Evolutionary conservation across 345 rosid species (phyloP).

Genomic region (Microthlaspi erraticum): DNA sequence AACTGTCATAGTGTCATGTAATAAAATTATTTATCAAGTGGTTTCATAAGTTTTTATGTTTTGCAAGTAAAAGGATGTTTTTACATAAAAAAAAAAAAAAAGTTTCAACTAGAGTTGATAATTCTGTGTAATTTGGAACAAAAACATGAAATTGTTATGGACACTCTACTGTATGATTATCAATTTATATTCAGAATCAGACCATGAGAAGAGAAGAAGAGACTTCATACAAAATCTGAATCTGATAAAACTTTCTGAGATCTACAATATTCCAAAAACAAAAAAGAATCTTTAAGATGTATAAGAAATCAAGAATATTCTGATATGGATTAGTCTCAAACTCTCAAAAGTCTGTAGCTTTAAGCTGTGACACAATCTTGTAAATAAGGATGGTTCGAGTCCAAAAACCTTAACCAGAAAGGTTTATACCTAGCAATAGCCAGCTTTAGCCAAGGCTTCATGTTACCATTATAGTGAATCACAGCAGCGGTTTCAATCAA

Average conservation of each 20-base stretch:
- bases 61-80: background rate
- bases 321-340: constrained; percentile 37
- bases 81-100: background rate
- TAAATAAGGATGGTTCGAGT: constrained; percentile 75
- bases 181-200: constrained; percentile 19
- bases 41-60: background rate
- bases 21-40: background rate
- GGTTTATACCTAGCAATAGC: constrained; percentile 85
- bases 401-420: constrained; percentile 84
- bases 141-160: background rate
- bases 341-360: constrained; percentile 41
- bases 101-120: background rate
- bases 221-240: constrained; percentile 24
- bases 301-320: constrained; percentile 38
- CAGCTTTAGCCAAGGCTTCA: constrained; percentile 97
- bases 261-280: constrained; percentile 37
- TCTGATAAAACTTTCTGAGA: constrained; percentile 31
- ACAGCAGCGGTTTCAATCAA: constrained; percentile 95
- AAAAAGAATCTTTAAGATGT: constrained; percentile 39
- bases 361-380: constrained; percentile 70
- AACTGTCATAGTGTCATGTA: background rate
- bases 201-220: constrained; percentile 15
- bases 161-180: constrained; percentile 30
- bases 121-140: background rate
- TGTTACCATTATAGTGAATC: constrained; percentile 87